Conservation (phyloP, 1,284 basidiomycete genomes). For the Leccinum glutinopallens region DNA sequence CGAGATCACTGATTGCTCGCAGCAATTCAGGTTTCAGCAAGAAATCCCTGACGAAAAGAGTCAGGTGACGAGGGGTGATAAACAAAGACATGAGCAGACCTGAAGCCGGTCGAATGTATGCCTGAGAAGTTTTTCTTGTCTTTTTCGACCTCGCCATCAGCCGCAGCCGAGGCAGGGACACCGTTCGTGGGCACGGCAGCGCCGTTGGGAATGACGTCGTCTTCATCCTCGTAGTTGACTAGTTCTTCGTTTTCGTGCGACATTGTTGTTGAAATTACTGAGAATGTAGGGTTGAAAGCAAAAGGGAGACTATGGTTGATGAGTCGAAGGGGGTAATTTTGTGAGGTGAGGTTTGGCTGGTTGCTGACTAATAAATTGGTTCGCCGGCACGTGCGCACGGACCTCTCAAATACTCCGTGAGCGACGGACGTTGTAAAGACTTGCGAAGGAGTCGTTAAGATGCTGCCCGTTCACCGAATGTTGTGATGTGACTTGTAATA, state of each 20-base stretch:
- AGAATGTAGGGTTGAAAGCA: constrained; percentile 19
- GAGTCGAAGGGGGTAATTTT: constrained; percentile 25
- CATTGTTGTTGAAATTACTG: constrained; percentile 43
- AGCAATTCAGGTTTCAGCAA: constrained; percentile 67
- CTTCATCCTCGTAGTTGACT: constrained; percentile 95
- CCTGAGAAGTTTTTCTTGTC: constrained; percentile 98
- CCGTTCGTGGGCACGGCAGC: constrained; percentile 50
- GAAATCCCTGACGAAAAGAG: constrained; percentile 27
- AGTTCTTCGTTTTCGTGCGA: constrained; percentile 83
- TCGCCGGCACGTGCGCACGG: constrained; percentile 30
- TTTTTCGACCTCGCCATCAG: constrained; percentile 70
- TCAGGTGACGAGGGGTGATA: constrained; percentile 10
- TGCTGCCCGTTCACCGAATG: constrained; percentile 7
- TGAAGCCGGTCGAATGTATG: constrained; percentile 95
- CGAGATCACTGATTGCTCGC: constrained; percentile 97
- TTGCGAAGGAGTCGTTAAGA: constrained; percentile 5
- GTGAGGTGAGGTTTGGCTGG: constrained; percentile 21
- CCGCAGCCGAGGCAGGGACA: constrained; percentile 51
- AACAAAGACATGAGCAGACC: constrained; percentile 49
- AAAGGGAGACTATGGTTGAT: constrained; percentile 12
- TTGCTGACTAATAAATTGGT: constrained; percentile 34
- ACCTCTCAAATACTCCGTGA: constrained; percentile 17
- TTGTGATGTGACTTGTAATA: constrained; percentile 9
- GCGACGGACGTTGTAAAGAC: background rate
- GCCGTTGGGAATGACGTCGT: constrained; percentile 77